Evolutionary conservation across 331 rosid genomes (phyloP).

Genomic region (Quercus lobata): DNA sequence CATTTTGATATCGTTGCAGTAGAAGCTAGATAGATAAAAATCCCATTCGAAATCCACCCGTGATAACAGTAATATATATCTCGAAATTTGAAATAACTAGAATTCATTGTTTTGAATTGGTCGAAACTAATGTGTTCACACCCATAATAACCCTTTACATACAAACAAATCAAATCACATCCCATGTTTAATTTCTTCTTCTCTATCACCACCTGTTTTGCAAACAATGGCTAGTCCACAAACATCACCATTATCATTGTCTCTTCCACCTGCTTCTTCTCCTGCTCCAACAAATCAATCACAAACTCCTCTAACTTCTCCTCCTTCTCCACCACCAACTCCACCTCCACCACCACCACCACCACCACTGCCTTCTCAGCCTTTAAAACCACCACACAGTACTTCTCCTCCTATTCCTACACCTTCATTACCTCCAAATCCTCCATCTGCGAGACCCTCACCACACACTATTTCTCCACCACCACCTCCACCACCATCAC

Average conservation of each 20-base stretch:
- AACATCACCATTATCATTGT: background rate
- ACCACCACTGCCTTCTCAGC: background rate
- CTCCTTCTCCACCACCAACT: background rate
- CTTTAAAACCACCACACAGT: background rate
- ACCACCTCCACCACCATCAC: background rate
- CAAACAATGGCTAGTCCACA: background rate
- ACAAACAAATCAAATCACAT: background rate
- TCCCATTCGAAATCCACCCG: no score
- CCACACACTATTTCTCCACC: background rate
- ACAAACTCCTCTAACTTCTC: background rate
- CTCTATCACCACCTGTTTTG: background rate
- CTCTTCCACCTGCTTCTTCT: background rate
- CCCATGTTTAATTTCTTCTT: background rate
- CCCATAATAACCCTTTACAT: background rate
- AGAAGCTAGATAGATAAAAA: no score
- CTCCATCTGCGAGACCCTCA: background rate
- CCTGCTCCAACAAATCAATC: background rate
- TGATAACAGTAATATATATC: no score
- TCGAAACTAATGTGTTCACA: no score
- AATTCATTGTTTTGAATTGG: no score
- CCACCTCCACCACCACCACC: background rate
- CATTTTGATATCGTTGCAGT: no score
- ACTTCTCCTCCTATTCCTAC: background rate
- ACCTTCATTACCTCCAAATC: constrained; percentile 5
- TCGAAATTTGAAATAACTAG: no score